Percentiles rank a stretch among this genome's conserved stretches.
Conservation (phyloP, 164 flowering plant species). For the Taxillus chinensis region DNA sequence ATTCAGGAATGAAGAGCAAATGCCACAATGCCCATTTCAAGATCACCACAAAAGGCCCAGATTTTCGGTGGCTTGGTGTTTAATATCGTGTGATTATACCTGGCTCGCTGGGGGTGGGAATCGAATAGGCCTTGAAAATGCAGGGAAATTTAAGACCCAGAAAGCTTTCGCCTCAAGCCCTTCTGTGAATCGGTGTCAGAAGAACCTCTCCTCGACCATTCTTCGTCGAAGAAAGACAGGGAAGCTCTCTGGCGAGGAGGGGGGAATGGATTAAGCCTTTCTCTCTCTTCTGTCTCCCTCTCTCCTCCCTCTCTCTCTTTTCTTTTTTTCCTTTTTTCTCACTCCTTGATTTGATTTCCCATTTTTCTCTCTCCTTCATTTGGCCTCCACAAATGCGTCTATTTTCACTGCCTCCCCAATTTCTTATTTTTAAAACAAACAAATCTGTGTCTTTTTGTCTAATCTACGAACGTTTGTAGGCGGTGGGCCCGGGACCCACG, state of each 20-base stretch:
- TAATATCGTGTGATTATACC: no score
- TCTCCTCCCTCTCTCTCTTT: constrained; percentile 7
- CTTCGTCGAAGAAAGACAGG: constrained; percentile 8
- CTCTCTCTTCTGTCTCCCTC: constrained; percentile 9
- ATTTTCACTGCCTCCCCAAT: neutral
- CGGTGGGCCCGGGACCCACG: constrained; percentile 9
- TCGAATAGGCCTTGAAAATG: no score
- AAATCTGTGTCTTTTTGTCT: neutral
- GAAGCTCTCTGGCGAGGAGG: neutral
- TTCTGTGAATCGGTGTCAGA: constrained; percentile 23
- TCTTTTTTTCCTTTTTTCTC: constrained; percentile 4
- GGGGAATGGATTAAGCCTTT: constrained; percentile 7
- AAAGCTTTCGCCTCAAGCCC: constrained; percentile 8
- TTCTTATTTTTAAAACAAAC: neutral
- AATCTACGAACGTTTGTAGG: neutral
- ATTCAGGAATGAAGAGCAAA: no score
- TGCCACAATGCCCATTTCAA: no score
- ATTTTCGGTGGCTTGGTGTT: no score
- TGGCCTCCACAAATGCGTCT: neutral
- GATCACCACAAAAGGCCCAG: no score
- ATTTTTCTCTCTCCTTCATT: neutral
- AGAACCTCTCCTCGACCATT: constrained; percentile 27
- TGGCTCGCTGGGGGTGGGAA: no score
- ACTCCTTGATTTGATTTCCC: constrained; percentile 8
- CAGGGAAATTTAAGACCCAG: no score